Evolutionary conservation across 306 rosid species (phyloP), one percentile per base, ranked within the genome.

Genomic region (Dicorynia guianensis): DNA sequence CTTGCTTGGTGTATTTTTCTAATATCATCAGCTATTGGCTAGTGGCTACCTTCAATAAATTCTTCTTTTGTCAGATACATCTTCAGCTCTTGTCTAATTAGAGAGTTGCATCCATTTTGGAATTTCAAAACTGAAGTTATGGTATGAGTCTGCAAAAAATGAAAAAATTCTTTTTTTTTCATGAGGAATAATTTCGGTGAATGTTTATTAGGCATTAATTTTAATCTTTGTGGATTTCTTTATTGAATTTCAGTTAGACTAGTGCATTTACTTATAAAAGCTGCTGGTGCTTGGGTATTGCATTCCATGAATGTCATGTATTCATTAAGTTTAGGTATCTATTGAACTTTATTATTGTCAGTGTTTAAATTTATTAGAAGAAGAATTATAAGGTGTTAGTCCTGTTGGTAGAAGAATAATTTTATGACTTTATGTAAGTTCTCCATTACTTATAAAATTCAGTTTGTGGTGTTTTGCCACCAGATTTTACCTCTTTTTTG

Each of bases 281-380:
- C n/a, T 38, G 5, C 10, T 54, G 55, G 63, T 40, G 25, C 52
- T 54, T 47, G 52, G 79, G 71, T 53, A 25, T 20, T 74, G 66
- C 7, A 36, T 67, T 54, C 6, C 14, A 44, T 59, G 43, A 1
- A 11, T 42, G 19, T 73, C 68, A 15, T 38, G 11, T 77, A 39
- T 74, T 68, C 40, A 47, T 17, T 66, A 62, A 47, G 43, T 64
- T 71, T 33, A 71, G 18, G 49, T 57, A 58, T 67, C 35, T 63
- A 4, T 44, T 64, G 54, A 48, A 1, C 54, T 48, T 48, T 5
- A 10, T 48, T 48, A 48, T 48, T 48, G 53, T 48, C 17, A 48
- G 4, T 48, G 53, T 4, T 48, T 13, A n/a, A n/a, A n/a, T n/a
- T n/a, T n/a, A n/a, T n/a, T n/a, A n/a, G n/a, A n/a, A n/a, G n/a